These are phyloP conservation scores for Cyclostephanos tholiformis DNA, from an alignment of 108 stramenopile species.

Conservation along the genomic window DNA sequence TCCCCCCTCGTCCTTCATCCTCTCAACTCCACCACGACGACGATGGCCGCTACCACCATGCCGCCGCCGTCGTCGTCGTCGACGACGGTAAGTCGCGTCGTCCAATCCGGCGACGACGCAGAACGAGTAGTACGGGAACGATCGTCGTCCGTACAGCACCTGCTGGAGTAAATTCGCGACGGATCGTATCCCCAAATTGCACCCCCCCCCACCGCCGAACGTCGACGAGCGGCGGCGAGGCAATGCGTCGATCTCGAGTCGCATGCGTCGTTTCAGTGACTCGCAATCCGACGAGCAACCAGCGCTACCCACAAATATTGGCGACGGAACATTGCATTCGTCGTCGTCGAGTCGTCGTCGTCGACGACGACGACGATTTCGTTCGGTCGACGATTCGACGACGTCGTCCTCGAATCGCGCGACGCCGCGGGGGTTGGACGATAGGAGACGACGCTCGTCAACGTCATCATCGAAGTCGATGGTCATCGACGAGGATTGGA, in stretches of 20 bases:
- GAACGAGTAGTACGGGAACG: conserved; percentile 85
- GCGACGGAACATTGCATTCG: conserved; percentile 3
- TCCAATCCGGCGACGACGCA: conserved; percentile 76
- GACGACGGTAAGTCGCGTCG: no score
- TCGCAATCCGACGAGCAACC: conserved; percentile 84
- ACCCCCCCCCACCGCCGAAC: conserved; percentile 7
- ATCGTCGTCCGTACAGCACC: conserved; percentile 68
- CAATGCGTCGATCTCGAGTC: conserved; percentile 60
- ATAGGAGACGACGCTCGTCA: not conserved
- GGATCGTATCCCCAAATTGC: conserved; percentile 29
- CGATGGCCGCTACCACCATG: not conserved
- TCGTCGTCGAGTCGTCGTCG: not conserved
- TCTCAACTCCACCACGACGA: not conserved
- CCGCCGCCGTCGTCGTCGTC: no score
- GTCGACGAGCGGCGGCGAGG: not conserved
- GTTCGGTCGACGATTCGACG: not conserved
- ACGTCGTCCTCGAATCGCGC: not conserved
- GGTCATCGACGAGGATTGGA: conserved; percentile 9
- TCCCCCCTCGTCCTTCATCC: not conserved
- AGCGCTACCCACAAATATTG: conserved; percentile 68
- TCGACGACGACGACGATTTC: no score
- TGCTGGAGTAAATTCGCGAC: conserved; percentile 73
- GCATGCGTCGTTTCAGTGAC: conserved; percentile 64
- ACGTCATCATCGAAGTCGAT: not conserved
- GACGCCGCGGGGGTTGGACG: not conserved